These are phyloP conservation scores for Solanum lycopersicoides DNA, from an alignment of 257 asterid species.

Conservation along the genomic window DNA sequence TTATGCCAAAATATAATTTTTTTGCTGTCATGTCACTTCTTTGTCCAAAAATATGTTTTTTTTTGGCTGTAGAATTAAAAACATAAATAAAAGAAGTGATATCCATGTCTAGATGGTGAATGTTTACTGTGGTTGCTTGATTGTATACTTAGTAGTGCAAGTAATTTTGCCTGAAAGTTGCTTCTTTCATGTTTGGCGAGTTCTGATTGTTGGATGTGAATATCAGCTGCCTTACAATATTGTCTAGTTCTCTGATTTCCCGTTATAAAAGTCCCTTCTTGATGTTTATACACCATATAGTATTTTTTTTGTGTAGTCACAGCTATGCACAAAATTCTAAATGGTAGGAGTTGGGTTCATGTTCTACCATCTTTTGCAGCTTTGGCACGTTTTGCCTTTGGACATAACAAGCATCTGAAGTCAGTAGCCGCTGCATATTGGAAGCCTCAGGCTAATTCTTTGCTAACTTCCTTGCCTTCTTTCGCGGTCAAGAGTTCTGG, in stretches of 20 bases:
- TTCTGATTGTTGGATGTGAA: not conserved
- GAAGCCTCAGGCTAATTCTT: conserved; percentile 72
- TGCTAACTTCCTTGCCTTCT: conserved; percentile 79
- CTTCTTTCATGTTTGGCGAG: not conserved
- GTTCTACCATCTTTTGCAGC: conserved; percentile 42
- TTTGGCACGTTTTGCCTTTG: conserved; percentile 93
- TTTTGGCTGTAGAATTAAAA: not conserved
- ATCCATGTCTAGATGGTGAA: not conserved
- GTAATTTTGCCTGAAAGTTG: not conserved
- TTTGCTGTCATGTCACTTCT: not conserved
- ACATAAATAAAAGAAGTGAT: not conserved
- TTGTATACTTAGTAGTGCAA: not conserved
- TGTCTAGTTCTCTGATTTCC: not conserved
- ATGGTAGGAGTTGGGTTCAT: not conserved
- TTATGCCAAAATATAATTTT: not conserved
- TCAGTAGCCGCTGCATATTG: conserved; percentile 84
- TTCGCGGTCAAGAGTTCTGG: conserved; percentile 57
- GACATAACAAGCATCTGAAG: conserved; percentile 88
- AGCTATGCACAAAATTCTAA: not conserved
- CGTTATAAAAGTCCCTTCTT: not conserved
- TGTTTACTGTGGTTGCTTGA: not conserved
- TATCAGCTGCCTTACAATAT: not conserved
- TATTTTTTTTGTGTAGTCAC: not conserved
- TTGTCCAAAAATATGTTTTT: not conserved
- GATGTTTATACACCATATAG: not conserved